These are phyloP conservation scores for Monosporascus sp. DNA, from an alignment of 2,329 filamentous ascomycete species.

Conservation along the genomic window DNA sequence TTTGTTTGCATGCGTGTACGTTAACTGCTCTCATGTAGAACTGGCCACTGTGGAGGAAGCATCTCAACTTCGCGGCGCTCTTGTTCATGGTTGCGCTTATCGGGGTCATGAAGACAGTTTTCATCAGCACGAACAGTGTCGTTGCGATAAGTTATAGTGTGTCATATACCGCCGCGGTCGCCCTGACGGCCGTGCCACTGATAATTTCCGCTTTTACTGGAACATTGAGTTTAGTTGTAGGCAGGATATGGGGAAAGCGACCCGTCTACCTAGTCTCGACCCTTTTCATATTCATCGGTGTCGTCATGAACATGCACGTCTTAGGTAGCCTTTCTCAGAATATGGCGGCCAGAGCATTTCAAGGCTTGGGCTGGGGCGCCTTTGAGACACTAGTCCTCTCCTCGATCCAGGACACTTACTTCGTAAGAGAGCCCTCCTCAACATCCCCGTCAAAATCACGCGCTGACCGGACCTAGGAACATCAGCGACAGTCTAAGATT, in stretches of 20 bases:
- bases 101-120: slow-evolving; percentile 50
- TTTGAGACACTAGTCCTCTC: slow-evolving; percentile 50
- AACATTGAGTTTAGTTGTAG: slow-evolving; percentile 35
- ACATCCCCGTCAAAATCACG: neutral
- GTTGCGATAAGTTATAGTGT: slow-evolving; percentile 38
- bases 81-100: slow-evolving; percentile 42
- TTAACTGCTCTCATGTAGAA: slow-evolving; percentile 34
- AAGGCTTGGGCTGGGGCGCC: slow-evolving; percentile 55
- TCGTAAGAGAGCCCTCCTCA: slow-evolving; percentile 34
- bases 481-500: slow-evolving; percentile 43
- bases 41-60: slow-evolving; percentile 51
- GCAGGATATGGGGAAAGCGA: slow-evolving; percentile 48
- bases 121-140: slow-evolving; percentile 42
- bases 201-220: slow-evolving; percentile 45
- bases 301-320: slow-evolving; percentile 45
- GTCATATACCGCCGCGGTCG: slow-evolving; percentile 43
- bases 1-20: slow-evolving; percentile 1
- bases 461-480: slow-evolving; percentile 39
- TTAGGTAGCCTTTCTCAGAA: slow-evolving; percentile 37
- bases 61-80: slow-evolving; percentile 43
- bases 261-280: slow-evolving; percentile 47
- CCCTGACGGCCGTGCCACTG: slow-evolving; percentile 49
- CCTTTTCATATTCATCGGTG: slow-evolving; percentile 42
- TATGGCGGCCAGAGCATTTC: slow-evolving; percentile 49
- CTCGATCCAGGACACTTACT: slow-evolving; percentile 53